Base-by-base conservation (phyloP, 495 filamentous ascomycete genomes). In the Penicillium robsamsonii region DNA sequence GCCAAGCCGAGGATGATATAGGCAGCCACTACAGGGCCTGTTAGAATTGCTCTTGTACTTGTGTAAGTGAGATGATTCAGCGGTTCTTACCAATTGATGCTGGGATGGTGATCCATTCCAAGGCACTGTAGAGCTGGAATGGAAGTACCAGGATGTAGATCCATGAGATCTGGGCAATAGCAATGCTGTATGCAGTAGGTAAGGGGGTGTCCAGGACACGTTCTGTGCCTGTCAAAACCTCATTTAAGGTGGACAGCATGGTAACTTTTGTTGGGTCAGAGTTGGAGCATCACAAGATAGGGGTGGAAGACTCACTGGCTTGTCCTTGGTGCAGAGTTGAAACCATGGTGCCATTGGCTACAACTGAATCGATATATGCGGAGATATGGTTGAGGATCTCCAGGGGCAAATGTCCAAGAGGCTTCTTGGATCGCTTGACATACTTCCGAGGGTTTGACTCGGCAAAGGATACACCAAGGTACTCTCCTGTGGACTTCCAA, bases 1-100 rank as follows among this genome's bases (percentile, higher is more conserved):
- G 89, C 85, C 55, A 96, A 84, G n/a, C 88, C 91, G 56, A 96
- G 81, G 66, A 96, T 93, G 58, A 95, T 94, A 67, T 96, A 95
- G 6, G 90, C 88, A 17, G 89, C 87, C n/a, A 84, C 74, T 76
- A 15, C 7, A 5, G 12, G 24, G 11, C 4, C 2, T 18, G 13
- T 43, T 41, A 64, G 35, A 30, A 27, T 45, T 46, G 27, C 1
- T 47, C n/a, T 49, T 27, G 22, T 22, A 11, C 11, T 20, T 3
- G 11, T 46, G 37, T 46, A 18, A 10, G 10, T 11, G 29, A 18
- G 18, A n/a, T 11, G 24, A n/a, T n/a, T 20, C 37, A 5, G 4
- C 9, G 10, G 17, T 12, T 27, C 41, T 82, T 82, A 57, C 81
- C 82, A 22, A 95, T 78, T 13, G 90, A 89, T 17, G 84, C 91